These are phyloP conservation scores for Mycena alexandri DNA, from an alignment of 768 basidiomycete species.

Conservation along the genomic window DNA sequence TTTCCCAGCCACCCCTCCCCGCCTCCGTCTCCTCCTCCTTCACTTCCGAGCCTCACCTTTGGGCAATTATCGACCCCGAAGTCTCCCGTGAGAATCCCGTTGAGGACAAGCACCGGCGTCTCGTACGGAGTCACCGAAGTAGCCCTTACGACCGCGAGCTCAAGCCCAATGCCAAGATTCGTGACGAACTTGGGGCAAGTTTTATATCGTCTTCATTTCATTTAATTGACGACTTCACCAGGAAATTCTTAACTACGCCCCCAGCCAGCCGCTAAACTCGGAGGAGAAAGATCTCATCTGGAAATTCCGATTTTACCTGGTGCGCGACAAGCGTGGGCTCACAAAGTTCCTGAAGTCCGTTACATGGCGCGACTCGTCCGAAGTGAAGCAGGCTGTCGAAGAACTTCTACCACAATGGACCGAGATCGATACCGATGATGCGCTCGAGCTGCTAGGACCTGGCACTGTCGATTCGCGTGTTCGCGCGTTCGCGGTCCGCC, in stretches of 20 bases:
- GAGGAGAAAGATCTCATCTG: slow-evolving; percentile 97
- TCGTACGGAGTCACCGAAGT: slow-evolving; percentile 94
- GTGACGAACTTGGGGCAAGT: slow-evolving; percentile 91
- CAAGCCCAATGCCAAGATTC: slow-evolving; percentile 95
- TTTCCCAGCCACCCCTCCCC: slow-evolving; percentile 58
- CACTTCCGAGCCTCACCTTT: slow-evolving; percentile 77
- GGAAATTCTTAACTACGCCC: slow-evolving; percentile 93
- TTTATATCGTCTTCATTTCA: background rate
- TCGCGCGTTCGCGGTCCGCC: slow-evolving; percentile 92
- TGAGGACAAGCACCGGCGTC: slow-evolving; percentile 94
- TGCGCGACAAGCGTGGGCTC: slow-evolving; percentile 90
- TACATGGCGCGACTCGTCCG: slow-evolving; percentile 95
- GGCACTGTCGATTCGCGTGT: slow-evolving; percentile 92
- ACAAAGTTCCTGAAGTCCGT: slow-evolving; percentile 99
- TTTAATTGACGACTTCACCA: slow-evolving; percentile 45
- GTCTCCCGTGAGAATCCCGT: slow-evolving; percentile 94
- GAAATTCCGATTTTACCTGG: slow-evolving; percentile 99
- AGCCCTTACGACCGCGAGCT: slow-evolving; percentile 95
- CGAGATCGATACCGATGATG: slow-evolving; percentile 96
- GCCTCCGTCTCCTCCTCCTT: slow-evolving; percentile 64
- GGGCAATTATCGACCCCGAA: slow-evolving; percentile 94
- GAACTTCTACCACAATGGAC: slow-evolving; percentile 96
- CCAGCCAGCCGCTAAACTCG: slow-evolving; percentile 85
- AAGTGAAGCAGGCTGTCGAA: slow-evolving; percentile 98
- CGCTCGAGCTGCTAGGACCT: slow-evolving; percentile 93